Base-by-base conservation (phyloP, 495 filamentous ascomycete species). In the Xylaria venustula region DNA sequence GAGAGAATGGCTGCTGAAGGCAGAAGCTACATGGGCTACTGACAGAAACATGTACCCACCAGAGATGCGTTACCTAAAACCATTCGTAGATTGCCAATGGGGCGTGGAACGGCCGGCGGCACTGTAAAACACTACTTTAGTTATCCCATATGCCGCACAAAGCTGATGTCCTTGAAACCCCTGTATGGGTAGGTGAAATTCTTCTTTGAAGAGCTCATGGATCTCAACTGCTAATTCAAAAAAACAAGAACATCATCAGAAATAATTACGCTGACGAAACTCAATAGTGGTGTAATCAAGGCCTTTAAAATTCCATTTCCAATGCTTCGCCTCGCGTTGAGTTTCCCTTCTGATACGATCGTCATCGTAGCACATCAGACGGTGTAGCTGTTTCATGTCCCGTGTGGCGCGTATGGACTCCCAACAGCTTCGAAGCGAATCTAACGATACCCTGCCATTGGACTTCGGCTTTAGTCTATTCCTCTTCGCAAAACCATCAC, bases 221-320 rank as follows among this genome's bases (percentile, higher is more conserved):
- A 32, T 36, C 8, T 9, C 17, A 7, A 19, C 28, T 34, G 1
- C 47, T 7, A 15, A 47, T 3, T 0, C 22, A 19, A 1, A 8
- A 32, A 0, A 51, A 14, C n/a, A 19, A 3, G 7, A 26, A 20
- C 17, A n/a, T 7, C 3, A 32, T 15, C 34, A n/a, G 8, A 8
- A 23, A 23, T 26, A 58, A 44, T 58, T 17, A 58, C 55, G 48
- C 2, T 58, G 55, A 14, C 55, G 55, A 15, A 58, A 49, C 19
- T 58, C 45, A 12, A 58, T 49, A 17, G 55, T 49, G 12, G 1
- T 14, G 4, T 48, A 58, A 17, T 49, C 22, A 15, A 58, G 44
- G 7, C 55, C 55, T 19, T 37, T 25, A 23, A 58, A 58, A 22
- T 58, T 58, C 55, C 22, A 58, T 26, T 49, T 58, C 44, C 45